These are phyloP conservation scores for Thelephora terrestris DNA, from an alignment of 1,284 basidiomycete genomes.

Conservation along the genomic window DNA sequence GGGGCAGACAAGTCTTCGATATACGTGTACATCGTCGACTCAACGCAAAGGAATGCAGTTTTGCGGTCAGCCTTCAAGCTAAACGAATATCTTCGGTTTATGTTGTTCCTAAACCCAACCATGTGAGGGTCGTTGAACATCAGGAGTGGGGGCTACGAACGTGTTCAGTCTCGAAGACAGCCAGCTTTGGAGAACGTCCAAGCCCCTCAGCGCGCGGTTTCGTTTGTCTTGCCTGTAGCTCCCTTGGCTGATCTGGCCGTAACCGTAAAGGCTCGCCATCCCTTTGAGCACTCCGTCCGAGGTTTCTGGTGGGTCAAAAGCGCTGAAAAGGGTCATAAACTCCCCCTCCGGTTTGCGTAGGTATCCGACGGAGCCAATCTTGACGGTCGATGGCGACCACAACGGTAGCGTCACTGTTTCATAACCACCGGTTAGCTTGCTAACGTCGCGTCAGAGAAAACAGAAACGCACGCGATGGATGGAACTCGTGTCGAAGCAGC, in stretches of 20 bases:
- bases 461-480: constrained; percentile 46
- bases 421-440: background rate
- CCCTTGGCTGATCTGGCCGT: constrained; percentile 38
- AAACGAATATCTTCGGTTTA: constrained; percentile 47
- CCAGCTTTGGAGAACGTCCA: constrained; percentile 47
- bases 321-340: constrained; percentile 65
- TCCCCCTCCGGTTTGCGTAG: constrained; percentile 47
- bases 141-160: constrained; percentile 21
- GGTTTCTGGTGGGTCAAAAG: constrained; percentile 38
- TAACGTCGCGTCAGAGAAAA: background rate
- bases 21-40: constrained; percentile 59
- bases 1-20: constrained; percentile 50
- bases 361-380: constrained; percentile 65
- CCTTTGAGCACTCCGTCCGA: constrained; percentile 21
- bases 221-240: constrained; percentile 41
- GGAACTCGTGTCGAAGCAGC: constrained; percentile 53
- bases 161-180: constrained; percentile 31
- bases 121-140: constrained; percentile 7
- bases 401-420: constrained; percentile 54
- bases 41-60: constrained; percentile 54
- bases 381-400: constrained; percentile 53
- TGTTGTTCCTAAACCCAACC: constrained; percentile 27
- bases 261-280: constrained; percentile 44
- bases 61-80: constrained; percentile 54
- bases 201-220: constrained; percentile 40